Evolutionary conservation across 768 basidiomycete species (phyloP).

Genomic region (Glaciozyma martinii): DNA sequence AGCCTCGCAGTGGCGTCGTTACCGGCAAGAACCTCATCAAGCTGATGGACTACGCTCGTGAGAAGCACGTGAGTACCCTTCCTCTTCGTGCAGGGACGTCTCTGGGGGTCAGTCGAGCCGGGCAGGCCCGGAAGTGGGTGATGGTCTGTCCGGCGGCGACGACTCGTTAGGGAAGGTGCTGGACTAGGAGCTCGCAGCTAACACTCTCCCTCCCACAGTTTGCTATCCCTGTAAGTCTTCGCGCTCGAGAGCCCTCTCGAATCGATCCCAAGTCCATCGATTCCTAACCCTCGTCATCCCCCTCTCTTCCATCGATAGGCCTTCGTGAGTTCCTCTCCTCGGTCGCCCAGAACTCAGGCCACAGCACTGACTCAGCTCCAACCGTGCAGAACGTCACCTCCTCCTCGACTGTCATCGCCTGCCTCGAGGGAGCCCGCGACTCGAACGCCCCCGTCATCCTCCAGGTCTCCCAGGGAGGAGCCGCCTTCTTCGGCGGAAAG

Average conservation of each 20-base stretch:
- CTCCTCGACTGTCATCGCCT: slow-evolving; percentile 87
- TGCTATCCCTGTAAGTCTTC: slow-evolving; percentile 42
- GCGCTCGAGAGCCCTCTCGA: not conserved
- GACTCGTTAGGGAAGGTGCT: not conserved
- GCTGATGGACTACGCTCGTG: slow-evolving; percentile 87
- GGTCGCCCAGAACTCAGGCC: slow-evolving; percentile 9
- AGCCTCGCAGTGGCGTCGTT: slow-evolving; percentile 59
- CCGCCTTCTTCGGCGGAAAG: slow-evolving; percentile 93
- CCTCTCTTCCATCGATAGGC: slow-evolving; percentile 32
- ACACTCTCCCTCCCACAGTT: slow-evolving; percentile 36
- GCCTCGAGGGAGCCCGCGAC: slow-evolving; percentile 91
- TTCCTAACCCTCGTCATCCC: not conserved
- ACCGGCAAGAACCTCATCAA: slow-evolving; percentile 92
- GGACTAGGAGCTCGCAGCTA: not conserved
- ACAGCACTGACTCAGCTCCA: slow-evolving; percentile 7
- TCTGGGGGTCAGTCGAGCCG: not conserved
- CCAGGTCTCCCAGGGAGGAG: slow-evolving; percentile 94
- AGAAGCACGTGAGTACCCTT: slow-evolving; percentile 59
- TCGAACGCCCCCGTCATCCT: slow-evolving; percentile 95
- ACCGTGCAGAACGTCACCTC: slow-evolving; percentile 79
- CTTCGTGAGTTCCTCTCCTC: slow-evolving; percentile 37
- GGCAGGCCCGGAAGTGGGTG: not conserved
- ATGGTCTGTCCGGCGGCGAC: not conserved
- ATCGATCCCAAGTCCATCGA: not conserved
- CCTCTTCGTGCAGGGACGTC: not conserved